Evolutionary conservation across 768 basidiomycete species (phyloP).

Genomic region (Goffeauzyma gilvescens): DNA sequence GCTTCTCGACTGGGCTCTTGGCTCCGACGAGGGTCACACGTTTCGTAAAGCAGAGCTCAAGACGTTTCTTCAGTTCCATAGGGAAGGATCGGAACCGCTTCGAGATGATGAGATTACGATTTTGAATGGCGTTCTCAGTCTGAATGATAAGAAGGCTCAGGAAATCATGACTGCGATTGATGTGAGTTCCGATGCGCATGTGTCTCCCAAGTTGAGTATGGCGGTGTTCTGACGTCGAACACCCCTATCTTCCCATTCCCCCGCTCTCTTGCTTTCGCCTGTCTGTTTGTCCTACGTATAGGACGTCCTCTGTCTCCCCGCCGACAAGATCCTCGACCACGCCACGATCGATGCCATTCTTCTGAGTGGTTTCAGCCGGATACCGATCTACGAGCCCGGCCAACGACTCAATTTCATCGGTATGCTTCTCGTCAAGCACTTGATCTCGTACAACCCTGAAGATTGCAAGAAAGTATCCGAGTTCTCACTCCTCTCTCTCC

Average conservation of each 20-base stretch:
- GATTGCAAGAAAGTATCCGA: slow-evolving; percentile 36
- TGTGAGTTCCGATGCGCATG: slow-evolving; percentile 31
- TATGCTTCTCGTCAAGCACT: slow-evolving; percentile 69
- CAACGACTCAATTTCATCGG: slow-evolving; percentile 57
- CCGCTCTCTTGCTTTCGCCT: neutral
- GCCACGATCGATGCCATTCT: slow-evolving; percentile 47
- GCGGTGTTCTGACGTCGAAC: no score
- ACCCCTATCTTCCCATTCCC: neutral
- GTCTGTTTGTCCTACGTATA: slow-evolving; percentile 24
- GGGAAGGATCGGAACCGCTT: slow-evolving; percentile 33
- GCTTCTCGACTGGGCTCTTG: slow-evolving; percentile 63
- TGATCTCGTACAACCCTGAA: slow-evolving; percentile 76
- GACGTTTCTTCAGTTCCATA: slow-evolving; percentile 35
- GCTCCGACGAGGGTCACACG: slow-evolving; percentile 43
- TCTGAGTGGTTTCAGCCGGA: slow-evolving; percentile 64
- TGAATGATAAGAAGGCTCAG: slow-evolving; percentile 39
- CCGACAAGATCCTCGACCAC: slow-evolving; percentile 63
- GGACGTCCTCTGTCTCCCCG: slow-evolving; percentile 65
- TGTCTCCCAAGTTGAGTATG: no score
- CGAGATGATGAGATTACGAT: slow-evolving; percentile 35
- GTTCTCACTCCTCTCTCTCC: slow-evolving; percentile 63
- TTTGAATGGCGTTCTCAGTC: slow-evolving; percentile 31
- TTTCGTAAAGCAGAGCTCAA: slow-evolving; percentile 34
- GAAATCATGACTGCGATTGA: slow-evolving; percentile 62
- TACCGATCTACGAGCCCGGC: slow-evolving; percentile 64